Evolutionary conservation across 164 flowering plant species (phyloP).

Genomic region (Umbellularia californica): DNA sequence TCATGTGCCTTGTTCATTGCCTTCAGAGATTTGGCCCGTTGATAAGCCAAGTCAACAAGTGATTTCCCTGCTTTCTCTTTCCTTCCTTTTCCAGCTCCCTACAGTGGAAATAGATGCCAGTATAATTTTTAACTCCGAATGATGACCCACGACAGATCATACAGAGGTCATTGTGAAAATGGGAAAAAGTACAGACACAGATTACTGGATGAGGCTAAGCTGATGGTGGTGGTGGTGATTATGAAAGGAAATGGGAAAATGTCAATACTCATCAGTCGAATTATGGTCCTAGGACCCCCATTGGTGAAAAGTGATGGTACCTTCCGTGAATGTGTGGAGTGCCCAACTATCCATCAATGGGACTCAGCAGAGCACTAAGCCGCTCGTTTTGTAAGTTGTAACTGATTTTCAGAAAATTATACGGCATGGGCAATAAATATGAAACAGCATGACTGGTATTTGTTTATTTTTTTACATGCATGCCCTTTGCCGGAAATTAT

Average conservation of each 20-base stretch:
- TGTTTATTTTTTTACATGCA: no score
- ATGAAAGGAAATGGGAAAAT: no score
- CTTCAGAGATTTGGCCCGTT: conserved; percentile 78
- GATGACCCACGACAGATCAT: background rate
- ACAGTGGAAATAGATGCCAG: conserved; percentile 9
- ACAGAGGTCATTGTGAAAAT: background rate
- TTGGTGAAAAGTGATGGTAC: background rate
- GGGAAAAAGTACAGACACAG: background rate
- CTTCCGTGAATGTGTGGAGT: background rate
- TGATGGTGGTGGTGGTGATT: no score
- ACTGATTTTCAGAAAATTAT: background rate
- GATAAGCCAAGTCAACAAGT: conserved; percentile 71
- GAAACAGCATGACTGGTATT: background rate
- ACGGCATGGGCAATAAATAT: background rate
- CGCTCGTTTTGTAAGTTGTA: background rate
- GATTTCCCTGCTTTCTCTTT: conserved; percentile 55
- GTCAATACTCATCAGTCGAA: no score
- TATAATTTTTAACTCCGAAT: background rate
- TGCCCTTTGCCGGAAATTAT: background rate
- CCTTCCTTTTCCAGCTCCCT: conserved; percentile 43
- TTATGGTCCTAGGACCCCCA: no score
- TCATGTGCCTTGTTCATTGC: conserved; percentile 60
- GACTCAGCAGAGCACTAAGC: no score
- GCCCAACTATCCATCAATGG: background rate
- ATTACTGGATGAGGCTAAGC: background rate